Conservation (phyloP, 192 early-diverging fungal genomes). For the Radiomyces spectabilis region DNA sequence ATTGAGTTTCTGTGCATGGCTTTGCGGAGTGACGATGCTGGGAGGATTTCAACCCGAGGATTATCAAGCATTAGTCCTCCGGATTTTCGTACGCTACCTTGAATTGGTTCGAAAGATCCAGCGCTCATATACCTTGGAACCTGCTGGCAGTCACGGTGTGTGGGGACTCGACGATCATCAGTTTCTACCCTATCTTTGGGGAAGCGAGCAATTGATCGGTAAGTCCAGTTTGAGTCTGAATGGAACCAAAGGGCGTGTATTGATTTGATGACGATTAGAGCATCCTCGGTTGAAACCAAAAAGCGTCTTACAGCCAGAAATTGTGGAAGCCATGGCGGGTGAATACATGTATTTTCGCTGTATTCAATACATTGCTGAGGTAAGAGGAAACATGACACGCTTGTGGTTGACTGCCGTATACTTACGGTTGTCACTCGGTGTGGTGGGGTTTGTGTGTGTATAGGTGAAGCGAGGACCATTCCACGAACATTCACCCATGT, state of each 20-base stretch:
- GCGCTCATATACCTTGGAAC: slow-evolving; percentile 79
- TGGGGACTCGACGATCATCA: slow-evolving; percentile 98
- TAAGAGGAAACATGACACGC: slow-evolving; percentile 29
- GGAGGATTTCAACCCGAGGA: slow-evolving; percentile 56
- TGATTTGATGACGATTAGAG: slow-evolving; percentile 25
- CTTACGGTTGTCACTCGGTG: not conserved
- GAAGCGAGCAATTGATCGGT: slow-evolving; percentile 82
- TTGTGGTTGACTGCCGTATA: not conserved
- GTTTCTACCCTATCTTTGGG: slow-evolving; percentile 91
- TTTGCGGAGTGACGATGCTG: slow-evolving; percentile 70
- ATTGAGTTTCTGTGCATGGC: slow-evolving; percentile 78
- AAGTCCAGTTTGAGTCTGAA: slow-evolving; percentile 1
- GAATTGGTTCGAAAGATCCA: slow-evolving; percentile 75
- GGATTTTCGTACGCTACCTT: slow-evolving; percentile 76
- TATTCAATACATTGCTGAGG: slow-evolving; percentile 75
- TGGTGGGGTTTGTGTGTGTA: not conserved
- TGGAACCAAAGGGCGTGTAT: not conserved
- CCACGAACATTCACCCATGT: slow-evolving; percentile 87
- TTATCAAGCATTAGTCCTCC: slow-evolving; percentile 61
- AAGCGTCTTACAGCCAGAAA: slow-evolving; percentile 52
- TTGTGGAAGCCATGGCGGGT: slow-evolving; percentile 48
- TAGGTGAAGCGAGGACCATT: slow-evolving; percentile 54
- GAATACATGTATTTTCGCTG: slow-evolving; percentile 86
- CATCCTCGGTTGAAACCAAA: slow-evolving; percentile 66
- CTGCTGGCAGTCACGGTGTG: slow-evolving; percentile 94